Conservation (phyloP, 2,329 filamentous ascomycete genomes). For the Phoma herbarum region DNA sequence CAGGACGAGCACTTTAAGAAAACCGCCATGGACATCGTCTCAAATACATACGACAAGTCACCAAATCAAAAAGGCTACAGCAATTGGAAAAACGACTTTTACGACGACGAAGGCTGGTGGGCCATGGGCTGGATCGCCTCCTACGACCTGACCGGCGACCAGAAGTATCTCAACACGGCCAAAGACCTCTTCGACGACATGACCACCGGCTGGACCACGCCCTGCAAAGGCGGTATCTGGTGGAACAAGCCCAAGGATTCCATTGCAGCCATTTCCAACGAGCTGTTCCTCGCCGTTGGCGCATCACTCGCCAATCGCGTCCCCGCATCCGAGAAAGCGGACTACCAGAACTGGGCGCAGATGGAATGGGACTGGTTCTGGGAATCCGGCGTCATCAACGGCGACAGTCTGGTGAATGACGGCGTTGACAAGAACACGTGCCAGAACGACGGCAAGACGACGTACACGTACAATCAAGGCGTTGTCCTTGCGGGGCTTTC, state of each 20-base stretch:
- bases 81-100: conserved; percentile 62
- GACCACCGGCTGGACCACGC: conserved; percentile 58
- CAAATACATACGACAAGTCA: conserved; percentile 47
- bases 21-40: conserved; percentile 41
- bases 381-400: conserved; percentile 61
- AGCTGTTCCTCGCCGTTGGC: conserved; percentile 64
- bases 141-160: conserved; percentile 63
- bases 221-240: conserved; percentile 63
- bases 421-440: conserved; percentile 59
- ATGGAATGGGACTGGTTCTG: conserved; percentile 64
- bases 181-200: conserved; percentile 66
- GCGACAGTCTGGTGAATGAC: conserved; percentile 62
- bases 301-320: conserved; percentile 63
- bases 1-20: conserved; percentile 40
- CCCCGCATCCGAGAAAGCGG: conserved; percentile 44
- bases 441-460: conserved; percentile 61
- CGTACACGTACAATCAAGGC: conserved; percentile 68
- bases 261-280: conserved; percentile 67
- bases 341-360: conserved; percentile 61
- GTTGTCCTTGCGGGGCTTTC: conserved; percentile 64
- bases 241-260: conserved; percentile 64
- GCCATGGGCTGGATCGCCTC: conserved; percentile 66
- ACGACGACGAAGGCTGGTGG: conserved; percentile 73
- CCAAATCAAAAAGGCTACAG: conserved; percentile 36
- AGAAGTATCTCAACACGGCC: conserved; percentile 63